Base-by-base conservation (phyloP, 441 rosid species). In the Gossypium gossypioides region DNA sequence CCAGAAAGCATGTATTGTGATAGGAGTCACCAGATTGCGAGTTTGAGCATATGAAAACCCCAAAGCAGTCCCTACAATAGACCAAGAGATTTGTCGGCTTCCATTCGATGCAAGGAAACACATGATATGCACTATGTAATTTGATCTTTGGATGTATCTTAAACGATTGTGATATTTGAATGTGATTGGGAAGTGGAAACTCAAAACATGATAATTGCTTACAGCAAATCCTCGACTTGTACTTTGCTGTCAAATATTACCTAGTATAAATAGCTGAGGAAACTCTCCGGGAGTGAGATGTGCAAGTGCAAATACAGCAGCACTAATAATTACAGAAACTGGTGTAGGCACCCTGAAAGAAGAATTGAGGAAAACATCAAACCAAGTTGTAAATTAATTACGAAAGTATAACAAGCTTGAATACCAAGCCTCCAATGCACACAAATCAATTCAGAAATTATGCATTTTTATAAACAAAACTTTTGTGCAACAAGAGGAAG, bases 261-360 rank as follows among this genome's bases (percentile, higher is more conserved):
- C 97, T 73, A 90, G 78, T 22, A 90, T 79, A 81, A 89, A 91
- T 50, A 91, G 81, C 83, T 89, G 96, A 10, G 97, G 96, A 78
- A 94, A 91, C 82, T 91, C 88, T 77, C 96, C 91, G 0, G 89
- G 97, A 69, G 96, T 88, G 71, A 94, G 88, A 76, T 94, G 97
- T 32, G 96, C 97, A 65, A 90, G 75, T 1, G 97, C 96, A 83
- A 91, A 94, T 58, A 86, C 96, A 71, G 94, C 97, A 50, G 97
- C 91, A 81, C 97, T 91, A 72, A 90, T 84, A 9, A 85, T 75
- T 29, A 90, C 82, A 3, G 97, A 78, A 71, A 91, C 77, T n/a
- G 96, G 97, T 3, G 95, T 91, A 9, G 96, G 90, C 46, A 89
- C 89, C 97, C 97, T 91, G 81, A 68, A 69, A 25, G 69, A 73